A percentile compares a stretch with the other conserved stretches of the same genome.
These are phyloP conservation scores for Polygonum maritimum DNA, from an alignment of 148 eudicot species.

Conservation along the genomic window DNA sequence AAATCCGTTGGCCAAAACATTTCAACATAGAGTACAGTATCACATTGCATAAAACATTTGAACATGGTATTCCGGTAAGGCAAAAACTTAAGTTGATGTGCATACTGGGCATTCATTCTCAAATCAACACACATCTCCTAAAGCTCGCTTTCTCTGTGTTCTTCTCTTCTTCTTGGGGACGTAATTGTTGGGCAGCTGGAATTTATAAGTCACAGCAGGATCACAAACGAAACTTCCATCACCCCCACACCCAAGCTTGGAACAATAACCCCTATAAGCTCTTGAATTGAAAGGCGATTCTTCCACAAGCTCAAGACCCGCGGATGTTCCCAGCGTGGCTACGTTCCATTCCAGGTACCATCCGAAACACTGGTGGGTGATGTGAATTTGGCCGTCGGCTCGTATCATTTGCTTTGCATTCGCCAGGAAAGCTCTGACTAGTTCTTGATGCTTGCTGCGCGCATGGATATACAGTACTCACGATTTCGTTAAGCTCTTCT, in stretches of 20 bases:
- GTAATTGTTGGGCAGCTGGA: background rate
- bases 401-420: slow-evolving; percentile 19
- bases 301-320: slow-evolving; percentile 6
- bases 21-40: no score
- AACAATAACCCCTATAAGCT: slow-evolving; percentile 14
- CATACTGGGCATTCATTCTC: no score
- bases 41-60: no score
- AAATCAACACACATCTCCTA: no score
- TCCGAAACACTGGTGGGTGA: slow-evolving; percentile 12
- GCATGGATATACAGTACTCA: no score
- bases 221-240: slow-evolving; percentile 18
- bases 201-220: slow-evolving; percentile 22
- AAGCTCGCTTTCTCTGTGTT: no score
- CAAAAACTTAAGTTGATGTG: no score
- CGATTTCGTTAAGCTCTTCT: no score
- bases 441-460: slow-evolving; percentile 4
- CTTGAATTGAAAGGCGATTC: slow-evolving; percentile 1
- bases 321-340: background rate
- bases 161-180: no score
- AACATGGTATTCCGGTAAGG: no score
- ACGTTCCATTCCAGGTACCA: slow-evolving; percentile 19
- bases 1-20: no score
- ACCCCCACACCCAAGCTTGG: slow-evolving; percentile 18
- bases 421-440: slow-evolving; percentile 15
- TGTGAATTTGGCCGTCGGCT: slow-evolving; percentile 19